phyloP scores from a whole-genome alignment of 1,139 yeast species.

The Yamadazyma kanchanaburiensis region DNA sequence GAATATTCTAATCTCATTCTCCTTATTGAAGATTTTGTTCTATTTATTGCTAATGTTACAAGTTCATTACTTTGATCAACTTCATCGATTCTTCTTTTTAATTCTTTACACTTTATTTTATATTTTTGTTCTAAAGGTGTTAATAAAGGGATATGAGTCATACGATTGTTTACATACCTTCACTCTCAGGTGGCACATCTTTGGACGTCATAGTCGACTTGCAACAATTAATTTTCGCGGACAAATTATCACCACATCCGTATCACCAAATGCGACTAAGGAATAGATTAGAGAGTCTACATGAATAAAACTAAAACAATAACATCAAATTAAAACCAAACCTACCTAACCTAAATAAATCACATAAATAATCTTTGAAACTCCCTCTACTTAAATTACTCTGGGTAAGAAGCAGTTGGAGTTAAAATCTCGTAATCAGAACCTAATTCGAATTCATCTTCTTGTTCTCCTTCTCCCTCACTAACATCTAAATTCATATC shows the following conservation, averaged over 20 bases:
- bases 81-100: slow-evolving; percentile 68
- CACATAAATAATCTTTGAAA: no score
- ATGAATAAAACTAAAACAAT: no score
- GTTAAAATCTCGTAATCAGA: slow-evolving; percentile 43
- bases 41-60: slow-evolving; percentile 70
- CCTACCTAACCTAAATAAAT: no score
- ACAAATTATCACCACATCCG: no score
- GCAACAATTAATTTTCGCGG: no score
- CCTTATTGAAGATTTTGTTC: slow-evolving; percentile 75
- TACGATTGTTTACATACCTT: slow-evolving; percentile 42
- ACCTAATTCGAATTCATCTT: slow-evolving; percentile 19
- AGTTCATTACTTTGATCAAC: slow-evolving; percentile 79
- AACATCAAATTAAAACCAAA: no score
- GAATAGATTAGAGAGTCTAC: no score
- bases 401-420: slow-evolving; percentile 13
- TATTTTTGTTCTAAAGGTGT: slow-evolving; percentile 42
- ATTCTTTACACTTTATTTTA: slow-evolving; percentile 65
- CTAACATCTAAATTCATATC: slow-evolving; percentile 35
- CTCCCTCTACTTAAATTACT: background rate
- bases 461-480: slow-evolving; percentile 13
- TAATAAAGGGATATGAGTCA: background rate
- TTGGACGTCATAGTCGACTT: slow-evolving; percentile 19
- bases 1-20: slow-evolving; percentile 82
- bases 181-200: slow-evolving; percentile 39
- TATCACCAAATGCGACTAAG: no score